Conservation (phyloP, 2,329 filamentous ascomycete species). For the Apiospora saccharicola region DNA sequence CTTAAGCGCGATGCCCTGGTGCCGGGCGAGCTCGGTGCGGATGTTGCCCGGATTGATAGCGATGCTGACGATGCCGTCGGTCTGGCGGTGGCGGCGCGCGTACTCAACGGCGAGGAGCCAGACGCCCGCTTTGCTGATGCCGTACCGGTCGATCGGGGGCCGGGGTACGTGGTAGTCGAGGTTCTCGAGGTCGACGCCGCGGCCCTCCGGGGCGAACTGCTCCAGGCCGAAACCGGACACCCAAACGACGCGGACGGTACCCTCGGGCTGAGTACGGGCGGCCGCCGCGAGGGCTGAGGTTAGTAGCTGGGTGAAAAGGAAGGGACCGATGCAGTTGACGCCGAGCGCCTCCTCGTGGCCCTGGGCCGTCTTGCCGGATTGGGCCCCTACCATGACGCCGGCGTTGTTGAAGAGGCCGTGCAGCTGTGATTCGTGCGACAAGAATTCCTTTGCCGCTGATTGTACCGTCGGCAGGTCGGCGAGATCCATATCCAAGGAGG, state of each 20-base stretch:
- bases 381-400: conserved; percentile 45
- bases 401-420: conserved; percentile 51
- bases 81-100: conserved; percentile 33
- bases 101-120: conserved; percentile 40
- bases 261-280: conserved; percentile 32
- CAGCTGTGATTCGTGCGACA: conserved; percentile 34
- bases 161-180: conserved; percentile 30
- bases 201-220: not conserved
- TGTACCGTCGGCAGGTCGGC: conserved; percentile 49
- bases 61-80: conserved; percentile 37
- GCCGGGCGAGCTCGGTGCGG: conserved; percentile 37
- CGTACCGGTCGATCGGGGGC: conserved; percentile 32
- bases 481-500: conserved; percentile 45
- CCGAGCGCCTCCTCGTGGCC: conserved; percentile 43
- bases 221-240: conserved; percentile 42
- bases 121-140: conserved; percentile 40
- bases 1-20: conserved; percentile 29
- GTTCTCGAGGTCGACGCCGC: conserved; percentile 45
- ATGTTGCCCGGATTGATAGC: conserved; percentile 40
- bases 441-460: conserved; percentile 34
- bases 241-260: conserved; percentile 40
- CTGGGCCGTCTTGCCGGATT: conserved; percentile 29
- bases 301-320: conserved; percentile 41
- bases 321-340: conserved; percentile 29
- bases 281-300: conserved; percentile 36